A percentile compares a stretch with the other conserved stretches of the same genome.
phyloP scores from a whole-genome alignment of 2,329 filamentous ascomycete species.

The Colletotrichum scovillei region DNA sequence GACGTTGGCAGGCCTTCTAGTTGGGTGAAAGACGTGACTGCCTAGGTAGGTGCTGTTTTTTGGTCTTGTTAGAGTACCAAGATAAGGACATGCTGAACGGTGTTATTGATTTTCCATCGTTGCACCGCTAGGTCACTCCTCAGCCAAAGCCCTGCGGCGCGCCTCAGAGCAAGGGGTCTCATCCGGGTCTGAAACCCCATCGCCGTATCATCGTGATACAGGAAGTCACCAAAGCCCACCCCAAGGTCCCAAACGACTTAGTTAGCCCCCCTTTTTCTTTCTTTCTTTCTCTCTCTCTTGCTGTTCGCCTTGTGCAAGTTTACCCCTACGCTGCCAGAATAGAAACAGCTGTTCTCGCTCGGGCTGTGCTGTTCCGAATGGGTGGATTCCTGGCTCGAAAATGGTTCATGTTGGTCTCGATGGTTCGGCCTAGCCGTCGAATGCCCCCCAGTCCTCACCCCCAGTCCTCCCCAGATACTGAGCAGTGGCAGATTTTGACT shows the following conservation, averaged over 20 bases:
- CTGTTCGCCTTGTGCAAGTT: too few species aligned
- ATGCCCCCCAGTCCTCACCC: not conserved
- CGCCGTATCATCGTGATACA: slow-evolving; percentile 30
- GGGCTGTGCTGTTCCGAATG: not conserved
- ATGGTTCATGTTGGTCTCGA: not conserved
- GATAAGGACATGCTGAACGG: not conserved
- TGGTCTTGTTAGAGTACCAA: not conserved
- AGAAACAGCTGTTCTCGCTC: not conserved
- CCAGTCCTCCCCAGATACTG: not conserved
- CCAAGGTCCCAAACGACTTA: not conserved
- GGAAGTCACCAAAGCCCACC: slow-evolving; percentile 2
- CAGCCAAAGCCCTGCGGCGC: not conserved
- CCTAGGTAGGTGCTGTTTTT: too few species aligned
- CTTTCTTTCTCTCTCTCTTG: too few species aligned
- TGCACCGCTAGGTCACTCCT: not conserved
- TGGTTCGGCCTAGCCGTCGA: not conserved
- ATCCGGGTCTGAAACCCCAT: slow-evolving; percentile 30
- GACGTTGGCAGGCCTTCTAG: too few species aligned
- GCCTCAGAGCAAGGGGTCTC: slow-evolving; percentile 11
- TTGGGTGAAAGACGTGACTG: too few species aligned
- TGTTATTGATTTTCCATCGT: not conserved
- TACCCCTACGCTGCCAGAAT: not conserved
- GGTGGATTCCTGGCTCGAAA: not conserved
- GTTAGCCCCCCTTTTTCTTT: not conserved
- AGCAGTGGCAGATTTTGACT: not conserved